phyloP scores from a whole-genome alignment of 176 grass and related monocot genomes.

The Themeda triandra region DNA sequence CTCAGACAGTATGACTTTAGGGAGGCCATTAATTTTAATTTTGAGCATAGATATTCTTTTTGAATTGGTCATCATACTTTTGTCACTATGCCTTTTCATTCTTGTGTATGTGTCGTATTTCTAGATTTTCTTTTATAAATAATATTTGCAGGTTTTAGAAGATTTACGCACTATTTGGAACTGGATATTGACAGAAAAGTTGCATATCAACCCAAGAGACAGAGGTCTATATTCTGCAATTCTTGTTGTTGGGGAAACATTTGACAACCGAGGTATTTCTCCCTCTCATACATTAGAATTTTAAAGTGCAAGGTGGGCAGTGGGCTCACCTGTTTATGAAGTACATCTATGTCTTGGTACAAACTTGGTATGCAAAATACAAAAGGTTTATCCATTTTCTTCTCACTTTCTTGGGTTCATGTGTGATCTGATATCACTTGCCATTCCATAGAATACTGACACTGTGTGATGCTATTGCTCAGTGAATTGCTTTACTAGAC shows the following conservation, averaged over 20 bases:
- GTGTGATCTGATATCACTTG: neutral
- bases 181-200: conserved; percentile 84
- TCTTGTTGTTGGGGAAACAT: conserved; percentile 89
- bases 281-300: conserved; percentile 17
- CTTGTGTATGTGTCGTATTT: no score
- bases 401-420: neutral
- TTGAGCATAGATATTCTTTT: no score
- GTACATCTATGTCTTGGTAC: neutral
- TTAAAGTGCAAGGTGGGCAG: neutral
- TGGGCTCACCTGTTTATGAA: neutral
- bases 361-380: neutral
- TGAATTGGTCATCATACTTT: neutral
- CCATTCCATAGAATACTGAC: neutral
- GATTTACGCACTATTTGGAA: conserved; percentile 90
- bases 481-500: neutral
- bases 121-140: no score
- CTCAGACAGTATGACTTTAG: no score
- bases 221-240: conserved; percentile 75
- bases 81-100: no score
- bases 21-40: no score
- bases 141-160: conserved; percentile 70
- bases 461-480: neutral
- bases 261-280: conserved; percentile 90
- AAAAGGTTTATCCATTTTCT: conserved; percentile 5
- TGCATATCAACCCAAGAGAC: conserved; percentile 75